A percentile compares a stretch with the other conserved stretches of the same genome.
Evolutionary conservation across 768 basidiomycete species (phyloP).

Genomic region (Sarcomyxa edulis): DNA sequence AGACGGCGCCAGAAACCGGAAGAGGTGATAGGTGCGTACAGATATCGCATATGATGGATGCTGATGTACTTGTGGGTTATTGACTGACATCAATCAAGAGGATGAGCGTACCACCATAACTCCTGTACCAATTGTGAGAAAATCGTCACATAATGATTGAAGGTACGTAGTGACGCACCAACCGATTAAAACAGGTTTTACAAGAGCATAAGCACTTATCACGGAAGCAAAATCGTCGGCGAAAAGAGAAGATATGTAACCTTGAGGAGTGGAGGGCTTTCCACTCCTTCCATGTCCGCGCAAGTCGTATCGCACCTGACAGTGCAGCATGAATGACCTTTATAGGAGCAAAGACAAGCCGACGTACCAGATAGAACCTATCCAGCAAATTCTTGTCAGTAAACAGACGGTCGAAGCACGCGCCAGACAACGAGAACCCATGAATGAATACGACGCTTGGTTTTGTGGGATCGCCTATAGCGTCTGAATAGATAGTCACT

Average conservation of each 20-base stretch:
- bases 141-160: slow-evolving; percentile 23
- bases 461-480: slow-evolving; percentile 3
- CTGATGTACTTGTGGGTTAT: slow-evolving; percentile 10
- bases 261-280: slow-evolving; percentile 3
- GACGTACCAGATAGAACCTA: slow-evolving; percentile 1
- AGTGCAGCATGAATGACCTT: not conserved
- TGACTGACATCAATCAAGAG: not conserved
- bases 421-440: slow-evolving; percentile 2
- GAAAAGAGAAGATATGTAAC: not conserved
- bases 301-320: slow-evolving; percentile 8
- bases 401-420: slow-evolving; percentile 5
- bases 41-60: slow-evolving; percentile 22
- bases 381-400: not conserved
- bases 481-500: no score
- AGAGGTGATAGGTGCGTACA: slow-evolving; percentile 18
- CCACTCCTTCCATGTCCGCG: slow-evolving; percentile 5
- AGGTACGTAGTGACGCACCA: slow-evolving; percentile 17
- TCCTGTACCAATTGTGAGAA: no score
- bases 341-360: not conserved
- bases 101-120: slow-evolving; percentile 19
- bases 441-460: slow-evolving; percentile 7
- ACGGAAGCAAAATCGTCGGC: slow-evolving; percentile 6
- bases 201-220: not conserved
- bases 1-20: slow-evolving; percentile 23
- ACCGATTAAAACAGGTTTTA: slow-evolving; percentile 4